Percentiles rank a stretch among this genome's conserved stretches.
These are phyloP conservation scores for Suillus ampliporus DNA, from an alignment of 768 basidiomycete species.

Conservation along the genomic window DNA sequence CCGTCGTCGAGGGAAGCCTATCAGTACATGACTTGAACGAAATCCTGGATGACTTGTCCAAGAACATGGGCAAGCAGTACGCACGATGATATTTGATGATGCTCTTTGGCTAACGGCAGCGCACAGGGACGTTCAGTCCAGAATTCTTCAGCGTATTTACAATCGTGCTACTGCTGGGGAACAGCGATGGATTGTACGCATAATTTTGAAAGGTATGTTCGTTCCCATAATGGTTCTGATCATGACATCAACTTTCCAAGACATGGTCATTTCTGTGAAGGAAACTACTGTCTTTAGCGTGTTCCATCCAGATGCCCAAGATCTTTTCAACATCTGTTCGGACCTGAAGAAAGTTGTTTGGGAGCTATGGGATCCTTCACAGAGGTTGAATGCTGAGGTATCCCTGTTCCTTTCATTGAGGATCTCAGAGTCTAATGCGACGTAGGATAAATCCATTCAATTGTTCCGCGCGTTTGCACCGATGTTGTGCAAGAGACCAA, in stretches of 20 bases:
- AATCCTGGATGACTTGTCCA: constrained; percentile 77
- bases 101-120: constrained; percentile 4
- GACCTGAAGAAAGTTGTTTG: constrained; percentile 94
- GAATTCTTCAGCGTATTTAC: constrained; percentile 76
- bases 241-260: constrained; percentile 44
- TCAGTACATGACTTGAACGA: constrained; percentile 86
- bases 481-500: constrained; percentile 93
- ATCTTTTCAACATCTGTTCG: constrained; percentile 95
- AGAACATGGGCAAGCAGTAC: constrained; percentile 77
- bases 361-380: constrained; percentile 80
- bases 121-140: constrained; percentile 73
- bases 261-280: constrained; percentile 91
- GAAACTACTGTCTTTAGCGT: constrained; percentile 91
- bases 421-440: constrained; percentile 13
- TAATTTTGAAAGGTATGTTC: constrained; percentile 86
- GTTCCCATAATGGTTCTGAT: constrained; percentile 4
- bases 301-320: constrained; percentile 94
- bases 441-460: constrained; percentile 82
- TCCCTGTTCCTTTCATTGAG: not conserved
- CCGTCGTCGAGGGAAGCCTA: constrained; percentile 73
- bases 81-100: constrained; percentile 20
- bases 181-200: constrained; percentile 94
- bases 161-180: constrained; percentile 84
- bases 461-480: constrained; percentile 90
- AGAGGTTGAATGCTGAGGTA: constrained; percentile 67